These are phyloP conservation scores for Colletotrichum neosansevieriae DNA, from an alignment of 2,329 filamentous ascomycete species.

Conservation along the genomic window DNA sequence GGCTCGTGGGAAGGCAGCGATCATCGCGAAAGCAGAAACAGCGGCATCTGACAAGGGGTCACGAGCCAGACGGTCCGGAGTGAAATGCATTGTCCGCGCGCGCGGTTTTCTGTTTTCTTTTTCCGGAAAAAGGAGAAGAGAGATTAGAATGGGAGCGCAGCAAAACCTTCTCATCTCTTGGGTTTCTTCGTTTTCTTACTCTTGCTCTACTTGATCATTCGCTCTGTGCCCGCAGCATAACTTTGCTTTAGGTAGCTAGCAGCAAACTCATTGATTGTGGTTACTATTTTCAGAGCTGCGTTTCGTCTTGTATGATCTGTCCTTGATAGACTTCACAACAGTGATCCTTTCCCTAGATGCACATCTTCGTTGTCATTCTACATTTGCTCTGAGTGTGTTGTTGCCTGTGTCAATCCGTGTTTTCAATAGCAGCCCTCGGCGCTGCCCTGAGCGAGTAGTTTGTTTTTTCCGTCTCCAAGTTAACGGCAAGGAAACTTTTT, in stretches of 20 bases:
- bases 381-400: too few species aligned
- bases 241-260: conserved; percentile 38
- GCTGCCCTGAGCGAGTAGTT: too few species aligned
- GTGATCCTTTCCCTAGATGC: too few species aligned
- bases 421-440: too few species aligned
- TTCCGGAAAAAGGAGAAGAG: conserved; percentile 9
- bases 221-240: conserved; percentile 32
- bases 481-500: too few species aligned
- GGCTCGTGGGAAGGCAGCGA: conserved; percentile 1
- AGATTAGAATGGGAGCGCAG: conserved; percentile 11
- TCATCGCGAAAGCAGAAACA: conserved; percentile 3
- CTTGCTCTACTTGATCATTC: conserved; percentile 25
- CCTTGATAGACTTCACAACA: neutral
- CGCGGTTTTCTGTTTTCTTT: neutral
- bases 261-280: conserved; percentile 36
- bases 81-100: conserved; percentile 31
- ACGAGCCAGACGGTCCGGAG: conserved; percentile 21
- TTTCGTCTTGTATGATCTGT: neutral
- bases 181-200: conserved; percentile 20
- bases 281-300: neutral
- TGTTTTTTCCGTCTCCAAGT: too few species aligned
- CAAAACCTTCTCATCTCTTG: conserved; percentile 17
- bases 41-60: neutral
- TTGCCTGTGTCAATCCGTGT: too few species aligned
- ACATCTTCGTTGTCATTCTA: neutral